Base-by-base conservation (phyloP, 1,139 yeast species). In the Pichia sp. region DNA sequence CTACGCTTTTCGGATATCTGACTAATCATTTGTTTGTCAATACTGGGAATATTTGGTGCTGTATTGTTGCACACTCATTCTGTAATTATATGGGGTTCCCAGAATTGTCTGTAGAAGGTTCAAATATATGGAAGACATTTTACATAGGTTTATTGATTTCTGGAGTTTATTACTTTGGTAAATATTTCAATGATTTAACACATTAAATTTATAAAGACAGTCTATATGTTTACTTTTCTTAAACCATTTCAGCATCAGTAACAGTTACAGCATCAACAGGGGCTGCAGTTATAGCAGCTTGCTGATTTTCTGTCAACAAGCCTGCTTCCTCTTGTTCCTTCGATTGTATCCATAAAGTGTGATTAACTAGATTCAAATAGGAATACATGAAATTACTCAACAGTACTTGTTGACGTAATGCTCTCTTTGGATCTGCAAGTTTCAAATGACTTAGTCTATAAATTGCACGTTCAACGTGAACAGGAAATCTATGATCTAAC, bases 311-410 rank as follows among this genome's bases (percentile, higher is more conserved):
- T 5, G n/a, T 21, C 5, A 21, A 11, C 21, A 28, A 28, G 5
- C 21, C 41, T 18, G 33, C 38, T 21, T 41, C 42, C 20, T 53
- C 55, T 31, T 53, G 55, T 39, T 52, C 52, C 32, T 55, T 57
- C 32, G 79, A 86, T 53, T 83, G 89, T 49, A 83, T 62, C 60
- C 81, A 85, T 51, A 83, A 67, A 7, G 91, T 81, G 54, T 89
- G 96, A 61, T 91, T 94, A 44, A 91, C 96, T 61, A 91, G 69
- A 58, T 91, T 91, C 68, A 91, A 72, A 63, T 91, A 91, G 0
- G 97, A 93, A 60, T 91, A 91, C 98, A 91, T 91, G 72, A 91
- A 91, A 60, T 93, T 93, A 43, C 96, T 85, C 50, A 91, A 64
- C 39, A 91, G 62, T 3, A 91, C 98, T 59, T 91, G 98, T 58